Evolutionary conservation across 2,329 filamentous ascomycete species (phyloP), one percentile per base, ranked within the genome.

Genomic region (Sporothrix mexicana): DNA sequence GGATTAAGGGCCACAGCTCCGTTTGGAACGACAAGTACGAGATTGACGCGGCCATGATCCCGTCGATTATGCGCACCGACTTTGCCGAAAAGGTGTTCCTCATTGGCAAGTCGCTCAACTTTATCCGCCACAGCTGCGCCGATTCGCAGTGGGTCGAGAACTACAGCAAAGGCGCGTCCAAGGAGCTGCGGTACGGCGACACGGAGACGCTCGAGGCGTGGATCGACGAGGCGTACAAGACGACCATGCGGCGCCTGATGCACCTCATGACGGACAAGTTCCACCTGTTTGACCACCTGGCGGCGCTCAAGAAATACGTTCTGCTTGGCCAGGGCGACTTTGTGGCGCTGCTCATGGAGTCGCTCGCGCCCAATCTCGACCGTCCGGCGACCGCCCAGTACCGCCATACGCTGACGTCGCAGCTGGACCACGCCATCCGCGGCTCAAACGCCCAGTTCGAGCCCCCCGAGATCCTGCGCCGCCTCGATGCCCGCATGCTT

Each of bases 21-120:
- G 95, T 98, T 1, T 99, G 96, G 96, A 95, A 98, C 81, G 94
- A 97, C 81, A 98, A 98, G 80, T 99, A 97, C 82, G 92, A 93
- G 78, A 86, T 98, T 53, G 91, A 93, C 77, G 88, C 92, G 73
- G 87, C 88, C 66, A 96, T 98, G 92, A 91, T 98, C 30, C 96
- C 96, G 0, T 95, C 92, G 57, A 98, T 98, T 78, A 94, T 98
- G 77, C 97, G 94, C 0, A 88, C 92, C 61, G 95, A 97, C 74
- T 98, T 99, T 82, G 94, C 96, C 0, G 93, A 96, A 77, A 98
- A 98, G 79, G 93, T 99, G 6, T 98, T 98, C 78, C 84, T 99
- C 8, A 99, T 99, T 77, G 96, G 96, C 72, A 99, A 99, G 81
- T 97, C 95, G 3, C 87, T 99, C 71, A 99, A 99, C 81, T 99